Evolutionary conservation across 495 filamentous ascomycete genomes (phyloP).

Genomic region (Penicillium lagena): DNA sequence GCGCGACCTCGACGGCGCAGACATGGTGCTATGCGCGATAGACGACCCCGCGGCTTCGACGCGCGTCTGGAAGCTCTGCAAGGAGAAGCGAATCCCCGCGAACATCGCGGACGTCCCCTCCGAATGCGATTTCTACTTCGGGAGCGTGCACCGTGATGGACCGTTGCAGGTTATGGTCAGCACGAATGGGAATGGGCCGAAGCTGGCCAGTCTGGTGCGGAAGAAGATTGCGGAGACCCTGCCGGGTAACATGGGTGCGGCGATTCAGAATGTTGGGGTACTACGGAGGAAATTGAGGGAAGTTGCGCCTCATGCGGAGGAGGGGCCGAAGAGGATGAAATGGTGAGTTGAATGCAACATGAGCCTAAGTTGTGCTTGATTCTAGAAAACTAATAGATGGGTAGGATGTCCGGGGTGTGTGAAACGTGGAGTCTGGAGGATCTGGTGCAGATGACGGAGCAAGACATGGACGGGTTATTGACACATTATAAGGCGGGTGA

Average conservation of each 20-base stretch:
- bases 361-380: no score
- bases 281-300: constrained; percentile 72
- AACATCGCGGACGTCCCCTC: constrained; percentile 97
- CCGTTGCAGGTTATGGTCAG: constrained; percentile 97
- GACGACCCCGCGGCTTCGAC: constrained; percentile 87
- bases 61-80: constrained; percentile 85
- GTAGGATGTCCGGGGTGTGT: constrained; percentile 84
- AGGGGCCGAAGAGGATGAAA: constrained; percentile 86
- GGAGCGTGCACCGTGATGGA: constrained; percentile 88
- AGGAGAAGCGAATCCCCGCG: constrained; percentile 72
- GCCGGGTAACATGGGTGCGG: constrained; percentile 70
- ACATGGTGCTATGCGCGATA: constrained; percentile 88
- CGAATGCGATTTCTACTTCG: constrained; percentile 98
- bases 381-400: neutral
- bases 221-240: constrained; percentile 72
- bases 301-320: constrained; percentile 62
- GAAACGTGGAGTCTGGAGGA: constrained; percentile 83
- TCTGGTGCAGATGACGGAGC: constrained; percentile 74
- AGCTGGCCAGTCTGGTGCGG: constrained; percentile 80
- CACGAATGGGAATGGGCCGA: constrained; percentile 94
- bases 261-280: constrained; percentile 75
- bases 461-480: constrained; percentile 76
- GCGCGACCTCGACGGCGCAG: constrained; percentile 66
- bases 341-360: constrained; percentile 49
- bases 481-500: constrained; percentile 54